Base-by-base conservation (phyloP, 805 yeast species). In the Schwanniomyces sp. region DNA sequence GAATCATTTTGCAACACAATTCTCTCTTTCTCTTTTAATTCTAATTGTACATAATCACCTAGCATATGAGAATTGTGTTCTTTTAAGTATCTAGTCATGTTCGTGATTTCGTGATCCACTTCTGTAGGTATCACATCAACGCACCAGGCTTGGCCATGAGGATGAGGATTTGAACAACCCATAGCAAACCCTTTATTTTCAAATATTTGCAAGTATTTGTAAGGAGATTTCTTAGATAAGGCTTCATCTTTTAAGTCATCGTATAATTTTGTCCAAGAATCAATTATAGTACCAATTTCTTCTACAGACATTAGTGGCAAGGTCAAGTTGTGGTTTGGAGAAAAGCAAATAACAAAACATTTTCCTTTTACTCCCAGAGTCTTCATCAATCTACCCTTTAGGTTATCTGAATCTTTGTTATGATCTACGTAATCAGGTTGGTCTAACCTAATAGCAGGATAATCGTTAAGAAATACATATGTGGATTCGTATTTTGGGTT, bases 131-230 rank as follows among this genome's bases (percentile, higher is more conserved):
- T 68, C 5, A 74, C 63, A 52, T 78, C 84, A 46, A 85, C 70
- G 64, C 86, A 80, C 92, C 92, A 86, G 11, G 86, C 88, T 67
- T 86, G 92, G 25, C 91, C 89, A 59, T 86, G 92, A 7, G 91
- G 91, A 64, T 86, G 92, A 2, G 89, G 86, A 59, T 86, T 86
- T 3, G 90, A 85, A 59, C 91, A 86, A 34, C 91, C 91, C 91
- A 86, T 86, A 5, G 88, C 86, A 37, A 82, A 72, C 27, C 91
- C 91, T 64, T 86, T 86, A 62, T 86, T 86, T 62, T 86, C 92
- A 60, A 86, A 86, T 34, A 86, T 82, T 66, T 85, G 91, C 50
- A 85, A 65, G 64, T 86, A 85, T 52, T 74, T 74, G 59, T 61
- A 79, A 27, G 86, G 81, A 4, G 71, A 72, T 28, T 64, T 66